Base-by-base conservation (phyloP, 2,329 filamentous ascomycete species). In the Fusarium sp. region DNA sequence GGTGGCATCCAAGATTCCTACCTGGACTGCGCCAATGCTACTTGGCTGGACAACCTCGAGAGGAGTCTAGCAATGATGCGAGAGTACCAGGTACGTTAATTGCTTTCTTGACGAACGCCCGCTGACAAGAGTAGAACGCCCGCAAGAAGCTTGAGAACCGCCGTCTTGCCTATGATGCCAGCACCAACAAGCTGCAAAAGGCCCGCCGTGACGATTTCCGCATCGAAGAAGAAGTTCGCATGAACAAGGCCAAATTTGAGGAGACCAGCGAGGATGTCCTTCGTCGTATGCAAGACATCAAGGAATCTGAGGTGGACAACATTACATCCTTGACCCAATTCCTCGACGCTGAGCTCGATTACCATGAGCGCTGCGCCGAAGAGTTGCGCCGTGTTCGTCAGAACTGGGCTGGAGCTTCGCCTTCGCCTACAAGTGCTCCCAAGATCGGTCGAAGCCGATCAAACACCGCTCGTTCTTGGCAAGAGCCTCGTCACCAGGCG, bases 121-220 rank as follows among this genome's bases (percentile, higher is more conserved):
- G 56, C 73, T 77, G 45, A 77, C 66, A 66, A 92, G 2, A 14
- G 5, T 30, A 78, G 92, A 87, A 89, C 73, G 90, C 95, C 56
- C 92, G 95, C 79, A 98, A 96, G 89, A 98, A 97, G 89, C 92
- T 98, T 73, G 96, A 98, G 81, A 93, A 87, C 78, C 91, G 95
- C 65, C 91, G 95, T 68, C 87, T 98, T 65, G 95, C 95, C 71
- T 98, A 97, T 81, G 95, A 98, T 81, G 92, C 95, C 38, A 95
- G 93, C 70, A 91, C 94, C 53, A 90, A 91, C 72, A 98, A 97
- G 86, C 91, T 97, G 90, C 92, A 97, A 79, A 98, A 97, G 83
- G 91, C 92, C 30, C 97, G 97, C 85, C 94, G 92, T 78, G 95
- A 98, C 78, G 95, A 98, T 81, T 97, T 96, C 84, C 89, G 94